Base-by-base conservation (phyloP, 257 asterid species). In the Nicotiana attenuata region DNA sequence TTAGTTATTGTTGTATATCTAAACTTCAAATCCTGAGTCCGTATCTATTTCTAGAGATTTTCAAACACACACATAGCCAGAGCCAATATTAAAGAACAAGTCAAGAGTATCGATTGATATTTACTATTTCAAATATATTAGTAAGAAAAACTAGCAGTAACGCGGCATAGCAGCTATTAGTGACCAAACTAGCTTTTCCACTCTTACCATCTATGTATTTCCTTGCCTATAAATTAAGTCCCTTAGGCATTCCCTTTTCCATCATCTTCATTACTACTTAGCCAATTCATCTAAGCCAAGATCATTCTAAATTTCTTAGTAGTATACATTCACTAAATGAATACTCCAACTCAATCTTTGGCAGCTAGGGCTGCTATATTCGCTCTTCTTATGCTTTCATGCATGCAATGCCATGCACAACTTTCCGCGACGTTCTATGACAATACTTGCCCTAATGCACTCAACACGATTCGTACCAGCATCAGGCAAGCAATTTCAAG, bases 371-470 rank as follows among this genome's bases (percentile, higher is more conserved):
- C 41, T 63, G 35, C 19, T 26, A 38, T 68, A n/a, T 15, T 69
- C 20, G 5, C 33, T 38, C 17, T 38, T 41, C n/a, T 69, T 11
- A 17, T 69, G 33, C 55, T 41, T 41, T 69, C 77, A 22, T 41
- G 77, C 57, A 69, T 69, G 31, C 77, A 69, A 38, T 69, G n/a
- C 11, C 77, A 69, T 69, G 77, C 57, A 69, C 56, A 38, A 11
- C 57, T 69, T 20, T 69, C 77, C 1, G 31, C 57, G 57, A 38
- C 57, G 57, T 69, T 69, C 33, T 41, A 69, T 11, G 77, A 41
- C 41, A 41, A 20, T 26, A 10, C 20, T 38, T 69, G 57, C 31
- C 77, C 57, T 69, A 38, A 69, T 69, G 77, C 31, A n/a, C 57
- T 69, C n/a, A 69, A 3, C 57, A 69, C 57, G 31, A 69, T 69